These are phyloP conservation scores for Diaporthe australafricana DNA, from an alignment of 2,329 filamentous ascomycete species.

Conservation along the genomic window DNA sequence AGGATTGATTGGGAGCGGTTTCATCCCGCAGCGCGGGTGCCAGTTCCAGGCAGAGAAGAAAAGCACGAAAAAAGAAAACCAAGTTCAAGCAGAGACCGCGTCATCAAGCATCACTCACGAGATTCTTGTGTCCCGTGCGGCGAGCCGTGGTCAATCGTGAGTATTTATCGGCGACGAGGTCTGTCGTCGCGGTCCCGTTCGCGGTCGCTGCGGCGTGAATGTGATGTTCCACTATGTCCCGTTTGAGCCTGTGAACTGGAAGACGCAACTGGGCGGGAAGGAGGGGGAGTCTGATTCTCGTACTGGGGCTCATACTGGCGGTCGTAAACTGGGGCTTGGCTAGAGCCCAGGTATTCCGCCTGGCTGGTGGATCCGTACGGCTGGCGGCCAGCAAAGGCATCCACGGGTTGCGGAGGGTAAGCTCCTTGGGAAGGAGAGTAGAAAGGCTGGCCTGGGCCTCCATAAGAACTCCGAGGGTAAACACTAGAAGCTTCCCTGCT, in stretches of 20 bases:
- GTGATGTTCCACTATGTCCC: slow-evolving; percentile 37
- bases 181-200: slow-evolving; percentile 33
- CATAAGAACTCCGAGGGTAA: slow-evolving; percentile 13
- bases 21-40: slow-evolving; percentile 29
- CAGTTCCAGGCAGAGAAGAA: slow-evolving; percentile 31
- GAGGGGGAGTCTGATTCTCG: slow-evolving; percentile 34
- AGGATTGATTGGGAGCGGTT: slow-evolving; percentile 7
- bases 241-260: slow-evolving; percentile 38
- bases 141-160: slow-evolving; percentile 38
- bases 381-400: slow-evolving; percentile 69
- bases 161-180: slow-evolving; percentile 40
- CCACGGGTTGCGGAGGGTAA: slow-evolving; percentile 58
- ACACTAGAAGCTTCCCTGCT: slow-evolving; percentile 31
- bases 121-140: slow-evolving; percentile 26
- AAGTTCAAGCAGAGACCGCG: slow-evolving; percentile 32
- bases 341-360: slow-evolving; percentile 33
- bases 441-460: slow-evolving; percentile 40
- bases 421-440: slow-evolving; percentile 46
- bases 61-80: slow-evolving; percentile 20
- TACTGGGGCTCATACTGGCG: slow-evolving; percentile 37
- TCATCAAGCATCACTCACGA: slow-evolving; percentile 35
- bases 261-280: slow-evolving; percentile 33
- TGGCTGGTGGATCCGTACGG: slow-evolving; percentile 53
- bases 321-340: slow-evolving; percentile 38
- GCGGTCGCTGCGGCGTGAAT: slow-evolving; percentile 36